phyloP scores from a whole-genome alignment of 371 early-diverging fungal species.

The Syncephalastrum racemosum region DNA sequence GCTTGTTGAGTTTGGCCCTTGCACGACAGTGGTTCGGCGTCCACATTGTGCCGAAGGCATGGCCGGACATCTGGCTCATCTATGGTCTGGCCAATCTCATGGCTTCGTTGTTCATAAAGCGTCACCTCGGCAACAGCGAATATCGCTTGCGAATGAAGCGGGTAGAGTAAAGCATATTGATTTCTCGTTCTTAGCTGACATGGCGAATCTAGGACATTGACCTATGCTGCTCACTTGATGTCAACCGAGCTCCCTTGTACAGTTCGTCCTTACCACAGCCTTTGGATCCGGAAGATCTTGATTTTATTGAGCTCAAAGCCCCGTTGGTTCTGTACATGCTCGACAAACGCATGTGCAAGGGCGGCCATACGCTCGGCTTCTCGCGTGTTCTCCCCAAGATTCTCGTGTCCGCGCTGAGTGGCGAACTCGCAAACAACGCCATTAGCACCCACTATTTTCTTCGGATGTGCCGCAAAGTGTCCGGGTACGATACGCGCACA shows the following conservation, averaged over 20 bases:
- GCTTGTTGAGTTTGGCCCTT: constrained; percentile 66
- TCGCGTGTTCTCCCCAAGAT: constrained; percentile 82
- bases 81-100: constrained; percentile 79
- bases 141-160: constrained; percentile 79
- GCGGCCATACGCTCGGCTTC: constrained; percentile 72
- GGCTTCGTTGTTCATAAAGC: constrained; percentile 70
- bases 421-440: constrained; percentile 76
- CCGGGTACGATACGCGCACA: constrained; percentile 73
- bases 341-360: constrained; percentile 88
- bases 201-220: constrained; percentile 72
- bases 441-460: constrained; percentile 85
- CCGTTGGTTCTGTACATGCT: constrained; percentile 92
- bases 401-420: constrained; percentile 76
- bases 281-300: constrained; percentile 69
- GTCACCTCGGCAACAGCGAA: constrained; percentile 88
- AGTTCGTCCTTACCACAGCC: constrained; percentile 60
- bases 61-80: constrained; percentile 90
- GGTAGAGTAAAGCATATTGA: constrained; percentile 28
- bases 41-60: constrained; percentile 75
- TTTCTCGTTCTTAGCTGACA: too few relatives aligned
- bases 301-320: constrained; percentile 83
- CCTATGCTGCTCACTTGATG: constrained; percentile 77
- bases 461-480: constrained; percentile 76
- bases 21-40: constrained; percentile 95
- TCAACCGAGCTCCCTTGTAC: constrained; percentile 84